These are phyloP conservation scores for Suillus americanus DNA, from an alignment of 768 basidiomycete species.

Conservation along the genomic window DNA sequence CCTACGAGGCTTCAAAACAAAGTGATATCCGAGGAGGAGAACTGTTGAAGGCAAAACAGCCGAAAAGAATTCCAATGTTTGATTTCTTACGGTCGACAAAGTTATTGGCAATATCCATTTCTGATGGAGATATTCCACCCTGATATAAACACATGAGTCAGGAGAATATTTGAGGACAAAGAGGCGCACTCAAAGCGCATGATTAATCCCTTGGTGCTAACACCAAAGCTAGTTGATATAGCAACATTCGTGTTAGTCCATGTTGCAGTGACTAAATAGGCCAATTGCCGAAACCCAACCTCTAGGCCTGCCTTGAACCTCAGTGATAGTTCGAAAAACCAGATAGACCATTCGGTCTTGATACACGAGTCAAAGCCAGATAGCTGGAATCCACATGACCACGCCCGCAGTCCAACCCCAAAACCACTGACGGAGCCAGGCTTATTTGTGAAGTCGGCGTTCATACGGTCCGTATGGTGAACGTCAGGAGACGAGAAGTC, in stretches of 20 bases:
- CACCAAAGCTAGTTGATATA: conserved; percentile 44
- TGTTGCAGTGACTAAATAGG: conserved; percentile 42
- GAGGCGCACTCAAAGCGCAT: conserved; percentile 52
- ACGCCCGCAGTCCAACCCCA: conserved; percentile 43
- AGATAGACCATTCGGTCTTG: conserved; percentile 50
- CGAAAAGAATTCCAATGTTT: conserved; percentile 48
- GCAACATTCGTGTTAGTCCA: conserved; percentile 49
- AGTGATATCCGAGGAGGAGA: conserved; percentile 53
- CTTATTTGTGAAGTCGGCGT: conserved; percentile 25
- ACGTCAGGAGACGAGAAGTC: conserved; percentile 29
- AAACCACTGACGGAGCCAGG: conserved; percentile 55
- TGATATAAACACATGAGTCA: conserved; percentile 28
- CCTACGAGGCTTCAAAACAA: conserved; percentile 55
- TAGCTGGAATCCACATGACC: conserved; percentile 50
- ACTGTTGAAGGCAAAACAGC: conserved; percentile 56
- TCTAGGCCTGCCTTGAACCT: conserved; percentile 51
- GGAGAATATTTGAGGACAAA: conserved; percentile 10
- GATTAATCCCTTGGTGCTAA: conserved; percentile 48
- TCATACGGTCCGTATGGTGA: conserved; percentile 19
- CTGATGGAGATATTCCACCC: conserved; percentile 58
- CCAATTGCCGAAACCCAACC: conserved; percentile 44
- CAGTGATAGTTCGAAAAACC: conserved; percentile 54
- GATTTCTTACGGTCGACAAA: conserved; percentile 50
- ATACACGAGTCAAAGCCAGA: conserved; percentile 47
- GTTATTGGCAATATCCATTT: conserved; percentile 56